A percentile compares a stretch with the other conserved stretches of the same genome.
Evolutionary conservation across 2,329 filamentous ascomycete species (phyloP).

Genomic region (Lachnellula hyalina): DNA sequence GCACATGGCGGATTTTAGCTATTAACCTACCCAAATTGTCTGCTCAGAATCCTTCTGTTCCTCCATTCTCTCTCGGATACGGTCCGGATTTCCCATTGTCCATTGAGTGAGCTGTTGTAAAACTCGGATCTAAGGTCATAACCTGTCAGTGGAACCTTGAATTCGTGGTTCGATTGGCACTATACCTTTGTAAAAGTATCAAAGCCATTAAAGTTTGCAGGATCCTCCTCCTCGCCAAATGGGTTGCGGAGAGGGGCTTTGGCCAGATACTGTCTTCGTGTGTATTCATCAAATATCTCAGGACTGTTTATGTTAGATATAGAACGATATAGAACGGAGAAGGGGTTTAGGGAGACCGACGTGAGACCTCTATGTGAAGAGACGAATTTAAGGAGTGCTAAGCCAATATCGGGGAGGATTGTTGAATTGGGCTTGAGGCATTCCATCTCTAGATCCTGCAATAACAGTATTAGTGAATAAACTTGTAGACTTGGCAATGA

Average conservation of each 20-base stretch:
- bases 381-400: slow-evolving; percentile 84
- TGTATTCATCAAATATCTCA: slow-evolving; percentile 90
- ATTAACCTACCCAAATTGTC: slow-evolving; percentile 66
- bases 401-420: slow-evolving; percentile 72
- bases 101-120: slow-evolving; percentile 86
- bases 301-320: slow-evolving; percentile 47
- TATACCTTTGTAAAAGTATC: slow-evolving; percentile 73
- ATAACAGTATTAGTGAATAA: slow-evolving; percentile 9
- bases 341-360: slow-evolving; percentile 48
- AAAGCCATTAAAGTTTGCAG: slow-evolving; percentile 72
- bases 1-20: not conserved
- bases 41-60: slow-evolving; percentile 79
- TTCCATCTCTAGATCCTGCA: slow-evolving; percentile 80
- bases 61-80: slow-evolving; percentile 79
- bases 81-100: slow-evolving; percentile 81
- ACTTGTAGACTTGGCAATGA: not conserved
- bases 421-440: slow-evolving; percentile 76
- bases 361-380: slow-evolving; percentile 90
- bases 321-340: not conserved
- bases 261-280: slow-evolving; percentile 78
- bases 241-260: slow-evolving; percentile 78
- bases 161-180: not conserved
- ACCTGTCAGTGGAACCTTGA: slow-evolving; percentile 19
- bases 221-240: slow-evolving; percentile 71
- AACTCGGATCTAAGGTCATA: slow-evolving; percentile 54